Base-by-base conservation (phyloP, 2,329 filamentous ascomycete species). In the Paraconiothyrium sp. region DNA sequence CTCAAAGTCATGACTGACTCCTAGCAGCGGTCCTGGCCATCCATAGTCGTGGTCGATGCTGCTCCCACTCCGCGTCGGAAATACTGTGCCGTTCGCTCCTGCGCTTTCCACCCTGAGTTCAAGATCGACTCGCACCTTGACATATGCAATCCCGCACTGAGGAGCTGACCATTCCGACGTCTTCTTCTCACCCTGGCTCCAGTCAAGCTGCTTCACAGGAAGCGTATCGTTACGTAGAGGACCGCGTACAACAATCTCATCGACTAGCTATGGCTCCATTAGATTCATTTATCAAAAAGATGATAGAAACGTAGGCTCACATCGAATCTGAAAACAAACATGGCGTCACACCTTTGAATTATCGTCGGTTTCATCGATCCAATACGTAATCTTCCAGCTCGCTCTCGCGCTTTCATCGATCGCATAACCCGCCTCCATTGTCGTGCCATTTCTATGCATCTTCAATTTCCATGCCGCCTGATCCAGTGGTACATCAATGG, bases 381-480 rank as follows among this genome's bases (percentile, higher is more conserved):
- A 52, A 39, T 52, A 52, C n/a, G 49, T 52, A 41, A 52, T 13
- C 9, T 6, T 41, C 49, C 49, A 52, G 14, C 27, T 22, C 34
- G 49, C 49, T n/a, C 35, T 52, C 20, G 41, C 34, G 11, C 49
- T 34, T 22, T 41, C 35, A 8, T 52, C 49, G 20, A 52, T 41
- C 10, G 34, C 34, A 16, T 52, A 52, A 20, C 34, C 49, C n/a
- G 49, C 49, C 35, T 52, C 34, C 34, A 52, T 52, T 3, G 32
- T 52, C 6, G 49, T 52, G 34, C 34, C 34, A 52, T 52, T 52
- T 14, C 49, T 32, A 41, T 41, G 49, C 49, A 52, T 52, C 49
- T 52, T 52, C 49, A 52, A 11, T 27, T 52, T 52, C 49, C 49
- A 52, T 41, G 34, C 35, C 13, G 49, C 49, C 35, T 39, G 34